These are phyloP conservation scores for Lepiota venenata DNA, from an alignment of 768 basidiomycete genomes.

Conservation along the genomic window DNA sequence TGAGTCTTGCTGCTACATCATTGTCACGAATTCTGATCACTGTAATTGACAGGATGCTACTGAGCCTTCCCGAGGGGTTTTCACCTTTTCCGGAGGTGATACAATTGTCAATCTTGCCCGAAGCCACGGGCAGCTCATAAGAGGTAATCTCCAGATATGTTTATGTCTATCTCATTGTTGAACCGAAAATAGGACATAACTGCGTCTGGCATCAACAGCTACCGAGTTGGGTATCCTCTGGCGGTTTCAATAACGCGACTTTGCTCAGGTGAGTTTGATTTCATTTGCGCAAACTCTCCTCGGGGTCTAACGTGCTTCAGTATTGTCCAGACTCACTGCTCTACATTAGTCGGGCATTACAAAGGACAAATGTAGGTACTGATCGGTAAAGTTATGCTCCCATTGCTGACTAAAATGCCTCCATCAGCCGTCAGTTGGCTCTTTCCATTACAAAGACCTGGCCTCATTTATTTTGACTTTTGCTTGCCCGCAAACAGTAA, in stretches of 20 bases:
- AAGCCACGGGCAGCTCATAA: slow-evolving; percentile 42
- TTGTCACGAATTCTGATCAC: neutral
- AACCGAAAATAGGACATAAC: slow-evolving; percentile 32
- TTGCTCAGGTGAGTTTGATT: slow-evolving; percentile 8
- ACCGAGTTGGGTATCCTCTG: slow-evolving; percentile 45
- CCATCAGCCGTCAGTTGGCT: slow-evolving; percentile 16
- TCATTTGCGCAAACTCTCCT: neutral
- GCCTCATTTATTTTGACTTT: neutral
- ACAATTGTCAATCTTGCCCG: slow-evolving; percentile 41
- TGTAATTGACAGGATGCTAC: slow-evolving; percentile 37
- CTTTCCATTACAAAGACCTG: neutral
- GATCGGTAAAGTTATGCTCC: neutral
- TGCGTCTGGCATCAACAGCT: slow-evolving; percentile 55
- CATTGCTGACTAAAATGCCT: neutral
- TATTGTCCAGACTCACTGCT: slow-evolving; percentile 46
- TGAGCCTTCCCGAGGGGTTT: slow-evolving; percentile 45
- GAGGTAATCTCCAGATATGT: slow-evolving; percentile 25
- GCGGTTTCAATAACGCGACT: slow-evolving; percentile 23
- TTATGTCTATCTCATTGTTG: neutral
- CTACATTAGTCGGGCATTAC: slow-evolving; percentile 47
- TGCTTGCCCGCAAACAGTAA: slow-evolving; percentile 22
- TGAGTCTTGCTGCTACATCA: neutral
- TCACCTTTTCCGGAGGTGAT: slow-evolving; percentile 48
- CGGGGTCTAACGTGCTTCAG: neutral
- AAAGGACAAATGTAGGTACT: slow-evolving; percentile 43